phyloP scores from a whole-genome alignment of 2,329 filamentous ascomycete species.

The Fusarium penzigii region DNA sequence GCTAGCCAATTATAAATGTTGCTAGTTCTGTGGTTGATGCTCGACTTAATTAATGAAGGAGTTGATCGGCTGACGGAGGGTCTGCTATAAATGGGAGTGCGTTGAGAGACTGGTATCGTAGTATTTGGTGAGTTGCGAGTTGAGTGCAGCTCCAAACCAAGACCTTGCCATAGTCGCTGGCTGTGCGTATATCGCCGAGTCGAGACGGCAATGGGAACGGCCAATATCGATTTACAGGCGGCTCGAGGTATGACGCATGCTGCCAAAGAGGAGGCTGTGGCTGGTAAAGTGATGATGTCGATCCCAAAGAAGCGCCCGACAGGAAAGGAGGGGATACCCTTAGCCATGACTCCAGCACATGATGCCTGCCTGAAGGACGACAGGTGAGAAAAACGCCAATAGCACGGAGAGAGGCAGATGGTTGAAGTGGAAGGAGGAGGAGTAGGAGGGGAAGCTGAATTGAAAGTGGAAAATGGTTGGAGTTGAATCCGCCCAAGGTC shows the following conservation, averaged over 20 bases:
- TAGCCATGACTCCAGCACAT: slow-evolving; percentile 46
- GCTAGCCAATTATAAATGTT: slow-evolving; percentile 3
- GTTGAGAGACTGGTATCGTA: slow-evolving; percentile 2
- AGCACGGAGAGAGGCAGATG: slow-evolving; percentile 11
- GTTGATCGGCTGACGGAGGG: slow-evolving; percentile 6
- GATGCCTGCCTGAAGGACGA: slow-evolving; percentile 28
- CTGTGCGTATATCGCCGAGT: slow-evolving; percentile 10
- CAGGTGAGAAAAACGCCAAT: slow-evolving; percentile 21
- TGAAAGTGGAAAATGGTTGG: slow-evolving; percentile 1
- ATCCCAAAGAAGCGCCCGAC: slow-evolving; percentile 37
- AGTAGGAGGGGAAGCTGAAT: not conserved
- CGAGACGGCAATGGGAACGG: slow-evolving; percentile 6
- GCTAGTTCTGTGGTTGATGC: not conserved
- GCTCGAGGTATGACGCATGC: slow-evolving; percentile 16
- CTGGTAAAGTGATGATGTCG: slow-evolving; percentile 24
- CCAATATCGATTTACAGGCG: slow-evolving; percentile 9
- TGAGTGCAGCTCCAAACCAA: slow-evolving; percentile 6
- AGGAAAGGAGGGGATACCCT: slow-evolving; percentile 38
- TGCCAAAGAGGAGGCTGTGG: slow-evolving; percentile 22
- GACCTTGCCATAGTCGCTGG: slow-evolving; percentile 5
- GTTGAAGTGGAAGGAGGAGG: slow-evolving; percentile 7
- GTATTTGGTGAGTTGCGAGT: not conserved
- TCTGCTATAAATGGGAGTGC: slow-evolving; percentile 5
- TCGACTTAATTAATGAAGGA: not conserved
- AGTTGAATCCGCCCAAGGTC: slow-evolving; percentile 5